Base-by-base conservation (phyloP, 2,329 filamentous ascomycete species). In the Pseudopyricularia javanii region DNA sequence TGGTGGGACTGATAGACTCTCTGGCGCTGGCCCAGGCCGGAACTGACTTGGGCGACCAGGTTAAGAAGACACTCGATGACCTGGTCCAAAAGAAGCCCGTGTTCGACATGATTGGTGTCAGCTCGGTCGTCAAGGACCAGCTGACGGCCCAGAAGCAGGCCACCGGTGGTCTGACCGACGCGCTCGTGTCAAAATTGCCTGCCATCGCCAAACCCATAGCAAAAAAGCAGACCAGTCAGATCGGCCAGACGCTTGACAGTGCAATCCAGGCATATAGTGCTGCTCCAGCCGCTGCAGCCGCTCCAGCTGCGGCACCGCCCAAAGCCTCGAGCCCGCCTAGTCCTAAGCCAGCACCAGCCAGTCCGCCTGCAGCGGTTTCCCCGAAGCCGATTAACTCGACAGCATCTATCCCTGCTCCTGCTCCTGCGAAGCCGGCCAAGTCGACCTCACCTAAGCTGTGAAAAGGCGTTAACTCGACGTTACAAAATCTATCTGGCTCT, bases 141-240 rank as follows among this genome's bases (percentile, higher is more conserved):
- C 58, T 63, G 47, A 55, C 57, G 45, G 33, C 58, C 22, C 61
- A 63, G 52, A 58, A 62, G 59, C 43, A 51, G 1, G 53, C 53
- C 2, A 51, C 58, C 40, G 17, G 43, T 4, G 60, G 85, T 20
- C 60, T 63, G 26, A 58, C 59, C 52, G 54, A 55, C 22, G 59
- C 60, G 24, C 51, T 63, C 22, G 56, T 63, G 17, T 56, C 55
- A 55, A 62, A 63, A 57, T 57, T 63, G 6, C 61, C 61, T 33
- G 54, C 54, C 9, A 59, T 63, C 32, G 61, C 59, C 40, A 58
- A 60, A 55, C 24, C 55, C n/a, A 60, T 62, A 37, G 61, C 60
- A 22, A 56, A 62, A 54, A 54, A 58, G 30, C 57, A 55, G 20
- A 57, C 58, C 26, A 55, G 58, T n/a, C 54, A 60, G 47, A 58